Evolutionary conservation across 2,329 filamentous ascomycete genomes (phyloP), one percentile per base, ranked within the genome.

Genomic region (Didymellaceae sp.): DNA sequence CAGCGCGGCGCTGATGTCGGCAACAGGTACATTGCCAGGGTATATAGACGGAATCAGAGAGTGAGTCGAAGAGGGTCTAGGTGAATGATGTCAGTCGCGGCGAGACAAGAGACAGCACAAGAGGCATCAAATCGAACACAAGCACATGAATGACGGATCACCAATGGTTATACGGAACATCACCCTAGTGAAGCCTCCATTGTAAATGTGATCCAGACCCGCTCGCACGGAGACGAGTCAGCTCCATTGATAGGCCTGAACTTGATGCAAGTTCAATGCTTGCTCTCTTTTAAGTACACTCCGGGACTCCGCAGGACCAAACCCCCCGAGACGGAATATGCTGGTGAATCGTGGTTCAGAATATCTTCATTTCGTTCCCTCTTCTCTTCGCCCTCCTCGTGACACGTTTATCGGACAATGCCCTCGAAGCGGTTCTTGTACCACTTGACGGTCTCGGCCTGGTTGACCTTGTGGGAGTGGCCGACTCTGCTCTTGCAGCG

Each of bases 401-500:
- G 55, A 61, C 56, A 65, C 75, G 73, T 86, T 90, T 96, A 97
- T 84, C 94, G 88, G 82, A 99, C 91, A 78, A 97, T 97, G 78
- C 93, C 94, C 78, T 97, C 91, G 87, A 96, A 97, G 80, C 91
- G 87, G 78, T 84, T 86, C 85, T 90, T 90, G 85, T 89, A 99
- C 94, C 94, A 99, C 85, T 92, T 96, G 82, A 97, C 82, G 74
- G 92, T 97, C 87, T 99, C 94, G 63, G 86, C 80, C 76, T 91
- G 89, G 86, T 86, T 90, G 87, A 99, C 96, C 76, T 87, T 86
- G 89, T 99, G 94, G 80, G 80, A 84, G 75, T 89, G 77, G 75
- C 94, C 94, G 76, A 99, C 88, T 74, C 80, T 85, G 83, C 86
- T 83, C 86, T 95, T 89, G 82, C 83, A 86, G 75, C 93, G 91